These are phyloP conservation scores for Boletus eberwhitei DNA, from an alignment of 768 basidiomycete genomes.

Conservation along the genomic window DNA sequence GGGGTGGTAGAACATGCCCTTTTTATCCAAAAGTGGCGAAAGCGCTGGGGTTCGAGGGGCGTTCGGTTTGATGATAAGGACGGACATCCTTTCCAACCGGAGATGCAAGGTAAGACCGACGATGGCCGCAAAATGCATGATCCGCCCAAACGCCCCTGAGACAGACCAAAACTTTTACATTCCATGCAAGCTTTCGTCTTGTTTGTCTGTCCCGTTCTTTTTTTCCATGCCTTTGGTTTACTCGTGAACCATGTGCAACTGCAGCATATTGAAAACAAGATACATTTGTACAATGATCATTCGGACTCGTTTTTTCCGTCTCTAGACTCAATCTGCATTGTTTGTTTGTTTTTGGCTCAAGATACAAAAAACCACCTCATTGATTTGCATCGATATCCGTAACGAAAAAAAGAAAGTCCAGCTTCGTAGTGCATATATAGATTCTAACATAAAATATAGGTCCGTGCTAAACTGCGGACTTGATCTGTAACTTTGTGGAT, in stretches of 20 bases:
- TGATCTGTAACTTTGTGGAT: background rate
- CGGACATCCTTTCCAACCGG: conserved; percentile 21
- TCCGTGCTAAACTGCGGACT: background rate
- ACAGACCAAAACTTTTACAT: background rate
- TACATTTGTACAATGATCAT: conserved; percentile 3
- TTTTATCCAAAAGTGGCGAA: conserved; percentile 30
- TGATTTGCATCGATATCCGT: background rate
- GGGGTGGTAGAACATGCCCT: conserved; percentile 25
- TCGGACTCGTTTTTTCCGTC: background rate
- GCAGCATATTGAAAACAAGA: background rate
- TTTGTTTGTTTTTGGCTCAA: background rate
- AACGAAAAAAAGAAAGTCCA: background rate
- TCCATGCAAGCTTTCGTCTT: no score
- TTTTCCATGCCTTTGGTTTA: background rate
- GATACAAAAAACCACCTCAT: background rate
- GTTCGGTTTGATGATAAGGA: conserved; percentile 34
- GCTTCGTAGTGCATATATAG: background rate
- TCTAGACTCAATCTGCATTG: background rate
- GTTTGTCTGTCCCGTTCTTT: background rate
- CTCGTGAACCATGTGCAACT: background rate
- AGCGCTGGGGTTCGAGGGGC: conserved; percentile 25
- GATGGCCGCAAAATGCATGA: background rate
- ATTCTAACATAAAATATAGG: background rate
- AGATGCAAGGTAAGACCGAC: background rate
- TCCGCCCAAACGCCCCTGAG: background rate